Evolutionary conservation across 176 grass and related monocot genomes (phyloP).

Genomic region (Bromus sterilis): DNA sequence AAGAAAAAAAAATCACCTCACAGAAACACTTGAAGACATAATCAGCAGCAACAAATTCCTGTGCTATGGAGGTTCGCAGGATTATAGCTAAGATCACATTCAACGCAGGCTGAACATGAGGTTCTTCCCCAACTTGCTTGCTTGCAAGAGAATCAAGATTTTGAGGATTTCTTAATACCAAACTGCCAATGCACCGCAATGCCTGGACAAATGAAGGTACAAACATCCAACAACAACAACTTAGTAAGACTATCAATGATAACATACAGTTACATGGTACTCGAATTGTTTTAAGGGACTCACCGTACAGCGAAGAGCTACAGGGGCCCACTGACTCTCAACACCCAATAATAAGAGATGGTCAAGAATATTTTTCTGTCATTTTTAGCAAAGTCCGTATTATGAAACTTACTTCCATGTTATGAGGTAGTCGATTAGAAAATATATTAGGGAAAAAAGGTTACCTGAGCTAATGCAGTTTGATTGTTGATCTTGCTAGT

Average conservation of each 20-base stretch:
- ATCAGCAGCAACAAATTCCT: conserved; percentile 92
- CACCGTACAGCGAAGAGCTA: conserved; percentile 88
- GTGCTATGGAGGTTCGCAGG: conserved; percentile 61
- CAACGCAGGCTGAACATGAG: conserved; percentile 78
- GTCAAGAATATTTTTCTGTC: conserved; percentile 90
- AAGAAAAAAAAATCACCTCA: conserved; percentile 50
- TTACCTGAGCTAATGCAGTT: conserved; percentile 88
- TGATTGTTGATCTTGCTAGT: conserved; percentile 81
- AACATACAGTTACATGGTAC: conserved; percentile 1
- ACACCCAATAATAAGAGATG: conserved; percentile 82
- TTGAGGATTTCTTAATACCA: conserved; percentile 80
- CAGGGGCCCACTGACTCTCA: conserved; percentile 94
- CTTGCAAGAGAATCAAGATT: conserved; percentile 74
- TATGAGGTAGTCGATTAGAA: neutral
- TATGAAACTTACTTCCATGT: conserved; percentile 19
- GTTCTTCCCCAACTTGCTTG: conserved; percentile 93
- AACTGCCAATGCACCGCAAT: conserved; percentile 80
- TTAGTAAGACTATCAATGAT: neutral
- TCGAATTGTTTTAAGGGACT: conserved; percentile 18
- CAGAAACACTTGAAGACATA: conserved; percentile 96
- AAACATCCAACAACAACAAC: conserved; percentile 6
- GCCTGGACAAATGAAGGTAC: conserved; percentile 45
- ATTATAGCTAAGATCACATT: conserved; percentile 85
- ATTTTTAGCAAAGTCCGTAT: conserved; percentile 30
- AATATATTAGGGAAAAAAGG: neutral